Base-by-base conservation (phyloP, 495 filamentous ascomycete species). In the Lophiostoma macrostomum region DNA sequence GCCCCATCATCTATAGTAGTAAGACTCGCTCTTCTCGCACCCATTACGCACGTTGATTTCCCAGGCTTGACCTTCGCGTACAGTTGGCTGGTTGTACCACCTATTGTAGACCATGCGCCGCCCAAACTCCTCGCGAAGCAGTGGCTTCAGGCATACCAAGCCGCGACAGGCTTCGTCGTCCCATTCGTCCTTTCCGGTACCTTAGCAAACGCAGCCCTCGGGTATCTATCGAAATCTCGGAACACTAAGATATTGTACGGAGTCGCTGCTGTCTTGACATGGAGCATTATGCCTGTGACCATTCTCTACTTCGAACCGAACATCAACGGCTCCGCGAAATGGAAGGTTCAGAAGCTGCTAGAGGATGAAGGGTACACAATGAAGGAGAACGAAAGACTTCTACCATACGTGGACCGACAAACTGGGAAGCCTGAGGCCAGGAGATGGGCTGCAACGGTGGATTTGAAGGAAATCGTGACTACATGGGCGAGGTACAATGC, bases 261-360 rank as follows among this genome's bases (percentile, higher is more conserved):
- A 22, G 13, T 29, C 0, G 61, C 63, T 3, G 63, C 60, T n/a
- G 5, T 61, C 13, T n/a, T 45, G 23, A 53, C 43, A 34, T 55
- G 47, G 50, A 55, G 60, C 45, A 60, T 68, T 14, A 52, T 65
- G 22, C 65, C 65, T 10, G 58, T 64, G 10, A 68, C 63, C n/a
- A 48, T 68, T 32, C 49, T 60, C 19, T 57, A 60, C 43, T 66
- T 66, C 50, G 65, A 66, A 45, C 57, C 60, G 0, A 53, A 53
- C 28, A 59, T 68, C 28, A 68, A 68, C 35, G 65, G 65, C 7
- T 54, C 65, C 8, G 53, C 13, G 12, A 68, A 68, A 40, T 68
- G 65, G 63, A 66, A 66, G 52, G 65, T 64, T 10, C 61, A 66
- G 52, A 34, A 48, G 30, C 35, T 69, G 23, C 45, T 69, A 49